These are phyloP conservation scores for Xylaria sp. DNA, from an alignment of 2,329 filamentous ascomycete genomes.

Conservation along the genomic window DNA sequence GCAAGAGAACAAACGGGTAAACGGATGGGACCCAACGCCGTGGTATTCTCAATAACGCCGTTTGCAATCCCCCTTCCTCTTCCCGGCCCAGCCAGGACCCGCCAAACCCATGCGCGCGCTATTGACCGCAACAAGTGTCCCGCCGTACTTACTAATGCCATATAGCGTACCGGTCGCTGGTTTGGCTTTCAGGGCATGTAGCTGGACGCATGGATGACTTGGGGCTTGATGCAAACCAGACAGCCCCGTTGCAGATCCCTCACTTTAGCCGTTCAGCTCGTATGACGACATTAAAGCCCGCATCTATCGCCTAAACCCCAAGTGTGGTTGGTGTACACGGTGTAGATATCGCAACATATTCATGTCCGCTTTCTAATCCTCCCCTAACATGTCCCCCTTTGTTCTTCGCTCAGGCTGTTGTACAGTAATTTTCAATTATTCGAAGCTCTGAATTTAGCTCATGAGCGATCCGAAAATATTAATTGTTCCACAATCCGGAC, in stretches of 20 bases:
- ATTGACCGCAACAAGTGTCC: constrained; percentile 2
- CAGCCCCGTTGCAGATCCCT: constrained; percentile 22
- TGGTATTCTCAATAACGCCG: constrained; percentile 20
- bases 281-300: constrained; percentile 3
- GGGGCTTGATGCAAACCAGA: constrained; percentile 21
- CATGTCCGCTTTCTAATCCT: constrained; percentile 5
- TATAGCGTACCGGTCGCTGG: background rate
- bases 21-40: constrained; percentile 23
- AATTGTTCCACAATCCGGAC: constrained; percentile 44
- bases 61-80: background rate
- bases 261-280: constrained; percentile 24
- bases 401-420: background rate
- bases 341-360: background rate
- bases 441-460: constrained; percentile 10
- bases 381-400: constrained; percentile 13
- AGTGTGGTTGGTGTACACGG: background rate
- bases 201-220: constrained; percentile 17
- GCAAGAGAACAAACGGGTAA: background rate
- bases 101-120: constrained; percentile 1
- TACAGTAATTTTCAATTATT: constrained; percentile 8
- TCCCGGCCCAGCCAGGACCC: background rate
- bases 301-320: constrained; percentile 13
- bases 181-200: background rate
- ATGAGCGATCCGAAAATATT: constrained; percentile 41
- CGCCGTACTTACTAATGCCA: constrained; percentile 10